A percentile compares a stretch with the other conserved stretches of the same genome.
Conservation (phyloP, 371 early-diverging fungal genomes). For the Fennellomyces sp. region DNA sequence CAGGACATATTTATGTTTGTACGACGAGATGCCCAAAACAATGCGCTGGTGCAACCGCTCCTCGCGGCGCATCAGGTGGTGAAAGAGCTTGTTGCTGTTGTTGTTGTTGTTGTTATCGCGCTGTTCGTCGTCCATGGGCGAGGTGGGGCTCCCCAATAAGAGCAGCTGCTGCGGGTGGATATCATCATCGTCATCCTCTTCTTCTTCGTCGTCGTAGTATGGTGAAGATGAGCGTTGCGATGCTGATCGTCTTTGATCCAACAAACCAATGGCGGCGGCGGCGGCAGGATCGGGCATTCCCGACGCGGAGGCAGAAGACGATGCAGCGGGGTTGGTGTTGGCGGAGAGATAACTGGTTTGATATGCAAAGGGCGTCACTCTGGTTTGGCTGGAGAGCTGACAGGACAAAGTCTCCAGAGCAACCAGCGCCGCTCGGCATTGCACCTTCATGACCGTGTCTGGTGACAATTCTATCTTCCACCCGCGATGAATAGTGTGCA, state of each 20-base stretch:
- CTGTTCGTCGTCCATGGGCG: too few species aligned
- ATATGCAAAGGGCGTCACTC: conserved; percentile 14
- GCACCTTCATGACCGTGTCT: conserved; percentile 36
- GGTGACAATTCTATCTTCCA: conserved; percentile 44
- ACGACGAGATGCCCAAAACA: conserved; percentile 42
- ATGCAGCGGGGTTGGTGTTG: neutral
- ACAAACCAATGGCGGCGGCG: neutral
- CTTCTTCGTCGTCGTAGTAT: conserved; percentile 5
- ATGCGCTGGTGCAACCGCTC: conserved; percentile 38
- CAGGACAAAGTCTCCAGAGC: conserved; percentile 31
- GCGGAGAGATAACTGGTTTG: conserved; percentile 1
- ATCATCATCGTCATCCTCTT: conserved; percentile 3
- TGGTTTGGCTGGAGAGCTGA: conserved; percentile 24
- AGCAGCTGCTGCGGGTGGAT: neutral
- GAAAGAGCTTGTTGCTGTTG: conserved; percentile 20
- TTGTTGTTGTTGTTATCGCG: conserved; percentile 6
- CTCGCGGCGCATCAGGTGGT: conserved; percentile 28
- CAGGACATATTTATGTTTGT: conserved; percentile 49
- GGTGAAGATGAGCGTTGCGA: conserved; percentile 1
- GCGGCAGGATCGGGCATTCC: conserved; percentile 1
- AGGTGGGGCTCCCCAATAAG: neutral
- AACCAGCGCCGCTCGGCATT: conserved; percentile 45
- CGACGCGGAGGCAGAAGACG: neutral
- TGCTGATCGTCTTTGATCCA: neutral
- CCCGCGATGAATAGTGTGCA: conserved; percentile 31